Percentiles rank a stretch among this genome's conserved stretches.
Evolutionary conservation across 805 yeast genomes (phyloP).

Genomic region (Monosporozyma siamensis): DNA sequence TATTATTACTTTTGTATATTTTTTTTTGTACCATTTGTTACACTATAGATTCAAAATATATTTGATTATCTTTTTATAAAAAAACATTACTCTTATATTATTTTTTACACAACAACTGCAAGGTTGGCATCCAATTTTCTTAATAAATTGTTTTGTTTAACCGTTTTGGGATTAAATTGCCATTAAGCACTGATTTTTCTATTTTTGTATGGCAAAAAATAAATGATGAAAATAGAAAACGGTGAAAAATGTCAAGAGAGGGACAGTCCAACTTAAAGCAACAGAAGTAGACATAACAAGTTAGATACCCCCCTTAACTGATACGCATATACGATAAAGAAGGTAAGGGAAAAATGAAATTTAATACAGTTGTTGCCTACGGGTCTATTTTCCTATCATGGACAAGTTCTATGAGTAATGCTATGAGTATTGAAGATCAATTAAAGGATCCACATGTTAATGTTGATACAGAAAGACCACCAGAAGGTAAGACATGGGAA

Average conservation of each 20-base stretch:
- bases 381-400: neutral
- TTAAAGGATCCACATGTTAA: constrained; percentile 18
- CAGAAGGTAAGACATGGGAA: constrained; percentile 59
- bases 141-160: too few relatives aligned
- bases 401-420: neutral
- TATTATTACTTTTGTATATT: constrained; percentile 6
- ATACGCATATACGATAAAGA: neutral
- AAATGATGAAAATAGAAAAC: too few relatives aligned
- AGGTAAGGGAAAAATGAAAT: neutral
- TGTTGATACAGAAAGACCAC: constrained; percentile 34
- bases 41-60: constrained; percentile 8
- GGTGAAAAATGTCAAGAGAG: too few relatives aligned
- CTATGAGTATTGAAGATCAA: constrained; percentile 7
- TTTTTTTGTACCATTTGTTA: constrained; percentile 5
- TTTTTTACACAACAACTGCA: too few relatives aligned
- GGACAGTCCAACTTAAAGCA: too few relatives aligned
- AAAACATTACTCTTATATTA: neutral
- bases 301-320: neutral
- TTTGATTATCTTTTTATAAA: constrained; percentile 6
- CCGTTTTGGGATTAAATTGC: too few relatives aligned
- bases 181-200: too few relatives aligned
- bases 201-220: too few relatives aligned
- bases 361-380: neutral
- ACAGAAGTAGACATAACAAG: neutral
- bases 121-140: too few relatives aligned